Evolutionary conservation across 768 basidiomycete species (phyloP), one percentile per base, ranked within the genome.

Genomic region (Boletales sp.): DNA sequence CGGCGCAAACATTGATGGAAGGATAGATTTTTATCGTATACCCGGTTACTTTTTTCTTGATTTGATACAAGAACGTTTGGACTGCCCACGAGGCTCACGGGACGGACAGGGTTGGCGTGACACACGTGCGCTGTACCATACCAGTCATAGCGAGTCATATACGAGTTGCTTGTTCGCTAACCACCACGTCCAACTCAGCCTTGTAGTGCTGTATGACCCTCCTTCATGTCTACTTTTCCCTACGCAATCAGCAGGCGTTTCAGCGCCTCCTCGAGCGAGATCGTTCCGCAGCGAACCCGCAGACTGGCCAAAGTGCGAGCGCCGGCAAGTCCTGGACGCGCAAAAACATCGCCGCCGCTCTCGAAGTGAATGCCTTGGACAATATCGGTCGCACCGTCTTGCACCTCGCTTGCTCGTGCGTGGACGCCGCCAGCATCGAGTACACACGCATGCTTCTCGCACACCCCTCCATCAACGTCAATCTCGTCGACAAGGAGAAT

Each of bases 401-500:
- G 10, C 94, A 97, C 62, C 79, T 93, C 35, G 87, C 87, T 0
- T 90, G 87, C 51, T 67, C 81, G 0, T 77, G 83, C 17, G 61
- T 75, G 19, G 88, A 87, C 29, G 65, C 74, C 2, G 67, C 71
- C n/a, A 79, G 82, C 40, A 66, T 90, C 56, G 87, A 92, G 58
- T 98, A 87, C 64, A 80, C 90, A 37, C 76, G 82, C 45, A 72
- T 88, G 47, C 73, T 97, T 6, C 77, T 98, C 44, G 78, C 79
- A 15, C 86, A 91, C 55, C 83, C 90, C 2, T 69, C 73, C 19
- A 74, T 94, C 65, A 85, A 88, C 49, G 81, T 92, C 57, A 98
- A 98, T 58, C 50, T 87, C 8, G 71, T 73, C 37, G 95, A 99
- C 67, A 65, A 65, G 46, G 95, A 98, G 74, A 90, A 81, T 50